Base-by-base conservation (phyloP, 768 basidiomycete species). In the Mycena belliarum region DNA sequence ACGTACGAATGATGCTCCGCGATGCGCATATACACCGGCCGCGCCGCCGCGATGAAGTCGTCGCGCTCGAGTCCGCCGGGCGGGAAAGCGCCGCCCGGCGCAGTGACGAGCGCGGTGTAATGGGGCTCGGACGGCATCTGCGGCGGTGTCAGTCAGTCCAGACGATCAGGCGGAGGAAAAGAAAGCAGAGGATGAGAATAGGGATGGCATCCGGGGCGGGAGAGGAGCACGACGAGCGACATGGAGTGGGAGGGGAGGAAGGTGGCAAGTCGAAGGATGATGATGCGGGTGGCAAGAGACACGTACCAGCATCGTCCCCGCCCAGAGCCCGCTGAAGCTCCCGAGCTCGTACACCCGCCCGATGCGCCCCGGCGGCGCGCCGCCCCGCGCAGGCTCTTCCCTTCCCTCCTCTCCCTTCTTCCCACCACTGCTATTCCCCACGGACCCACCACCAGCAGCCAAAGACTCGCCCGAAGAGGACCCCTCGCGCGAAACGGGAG, bases 1-100 rank as follows among this genome's bases (percentile, higher is more conserved):
- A 8, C 33, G 6, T 23, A 29, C 11, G 15, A 35, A 35, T 35
- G 33, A 15, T 81, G 77, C 63, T 82, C 80, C 40, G 73, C 72
- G 15, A 82, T 70, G 12, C 74, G 72, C 71, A 82, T 74, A 57
- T 75, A 81, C 40, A 82, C 63, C 14, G 81, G 79, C 18, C 69
- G 63, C 21, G 69, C 72, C 2, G 64, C 69, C 32, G 78, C 61
- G 21, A 67, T 0, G 66, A 73, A 53, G 58, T 68, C 40, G 46
- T 58, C 45, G 53, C 65, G 44, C 49, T 51, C 45, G 65, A 72
- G 29, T 37, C 55, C 40, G 57, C 63, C 47, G 55, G 66, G 24
- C 0, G 62, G 57, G 42, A 59, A 29, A 10, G 46, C 50, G 60
- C 66, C 67, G 26, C 63, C 56, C 24, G 60, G 44, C 25, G 41